These are phyloP conservation scores for Trichothecium sympodiale DNA, from an alignment of 2,329 filamentous ascomycete genomes.

Conservation along the genomic window DNA sequence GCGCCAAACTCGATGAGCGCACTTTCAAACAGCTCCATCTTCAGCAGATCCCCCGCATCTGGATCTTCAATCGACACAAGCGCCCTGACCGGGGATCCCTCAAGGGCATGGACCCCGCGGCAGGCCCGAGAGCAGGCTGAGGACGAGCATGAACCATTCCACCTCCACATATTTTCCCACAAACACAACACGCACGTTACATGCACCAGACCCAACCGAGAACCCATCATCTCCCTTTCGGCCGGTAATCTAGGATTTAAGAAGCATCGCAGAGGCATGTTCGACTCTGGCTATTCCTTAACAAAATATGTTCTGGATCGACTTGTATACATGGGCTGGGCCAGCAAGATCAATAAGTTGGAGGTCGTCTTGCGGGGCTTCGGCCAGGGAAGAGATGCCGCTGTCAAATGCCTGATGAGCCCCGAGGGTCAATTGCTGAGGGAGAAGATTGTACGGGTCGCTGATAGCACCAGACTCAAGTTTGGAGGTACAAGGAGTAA, in stretches of 20 bases:
- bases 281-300: constrained; percentile 88
- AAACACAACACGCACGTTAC: constrained; percentile 97
- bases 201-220: constrained; percentile 68
- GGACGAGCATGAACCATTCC: constrained; percentile 53
- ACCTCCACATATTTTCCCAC: constrained; percentile 75
- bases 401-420: constrained; percentile 79
- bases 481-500: constrained; percentile 88
- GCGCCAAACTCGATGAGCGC: constrained; percentile 18
- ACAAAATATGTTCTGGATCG: constrained; percentile 72
- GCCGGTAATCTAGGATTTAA: constrained; percentile 86
- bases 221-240: constrained; percentile 69
- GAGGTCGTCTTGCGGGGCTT: constrained; percentile 81
- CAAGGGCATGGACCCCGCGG: not conserved
- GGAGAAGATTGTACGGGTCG: constrained; percentile 64
- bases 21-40: constrained; percentile 26
- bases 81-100: constrained; percentile 13
- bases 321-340: constrained; percentile 71
- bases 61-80: constrained; percentile 16
- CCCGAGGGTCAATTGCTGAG: constrained; percentile 70
- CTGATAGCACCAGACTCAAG: constrained; percentile 83
- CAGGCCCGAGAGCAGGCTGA: constrained; percentile 12
- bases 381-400: constrained; percentile 76
- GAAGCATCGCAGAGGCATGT: constrained; percentile 68
- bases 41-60: constrained; percentile 17
- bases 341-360: constrained; percentile 62